These are phyloP conservation scores for Arthrinium puccinioides DNA, from an alignment of 2,329 filamentous ascomycete genomes.

Conservation along the genomic window DNA sequence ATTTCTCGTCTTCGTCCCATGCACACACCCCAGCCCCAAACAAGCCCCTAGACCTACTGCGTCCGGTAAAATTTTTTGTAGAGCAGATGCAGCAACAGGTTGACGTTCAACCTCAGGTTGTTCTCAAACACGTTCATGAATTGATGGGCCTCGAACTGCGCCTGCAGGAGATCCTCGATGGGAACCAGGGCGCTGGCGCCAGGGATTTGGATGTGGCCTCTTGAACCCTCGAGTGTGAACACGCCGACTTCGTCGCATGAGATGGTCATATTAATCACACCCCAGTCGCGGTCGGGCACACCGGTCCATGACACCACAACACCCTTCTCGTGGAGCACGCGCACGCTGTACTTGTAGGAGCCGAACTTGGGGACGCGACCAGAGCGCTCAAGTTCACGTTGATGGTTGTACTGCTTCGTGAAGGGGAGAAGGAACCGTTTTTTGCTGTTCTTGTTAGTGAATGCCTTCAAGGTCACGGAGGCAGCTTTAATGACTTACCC, in stretches of 20 bases:
- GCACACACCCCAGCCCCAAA: no score
- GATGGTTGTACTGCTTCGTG: conserved; percentile 97
- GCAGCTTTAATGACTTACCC: conserved; percentile 44
- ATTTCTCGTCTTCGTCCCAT: no score
- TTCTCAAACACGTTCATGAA: conserved; percentile 93
- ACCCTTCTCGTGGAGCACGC: conserved; percentile 83
- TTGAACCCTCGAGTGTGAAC: conserved; percentile 85
- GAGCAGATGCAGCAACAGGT: conserved; percentile 88
- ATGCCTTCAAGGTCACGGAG: neutral
- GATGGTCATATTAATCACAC: conserved; percentile 89
- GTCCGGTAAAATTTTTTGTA: conserved; percentile 98
- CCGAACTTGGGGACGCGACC: conserved; percentile 96
- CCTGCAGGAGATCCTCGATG: conserved; percentile 88
- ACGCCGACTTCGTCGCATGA: conserved; percentile 89
- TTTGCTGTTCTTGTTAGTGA: conserved; percentile 54
- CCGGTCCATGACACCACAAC: conserved; percentile 90
- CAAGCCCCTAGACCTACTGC: no score
- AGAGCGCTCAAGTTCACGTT: conserved; percentile 85
- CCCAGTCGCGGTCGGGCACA: conserved; percentile 75
- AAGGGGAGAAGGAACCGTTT: conserved; percentile 93
- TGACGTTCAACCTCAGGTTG: conserved; percentile 84
- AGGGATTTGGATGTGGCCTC: conserved; percentile 91
- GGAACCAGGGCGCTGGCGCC: conserved; percentile 83
- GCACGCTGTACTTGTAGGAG: conserved; percentile 93
- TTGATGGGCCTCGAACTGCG: conserved; percentile 94